Base-by-base conservation (phyloP, 345 rosid species). In the Eucalyptus erythrocorys region DNA sequence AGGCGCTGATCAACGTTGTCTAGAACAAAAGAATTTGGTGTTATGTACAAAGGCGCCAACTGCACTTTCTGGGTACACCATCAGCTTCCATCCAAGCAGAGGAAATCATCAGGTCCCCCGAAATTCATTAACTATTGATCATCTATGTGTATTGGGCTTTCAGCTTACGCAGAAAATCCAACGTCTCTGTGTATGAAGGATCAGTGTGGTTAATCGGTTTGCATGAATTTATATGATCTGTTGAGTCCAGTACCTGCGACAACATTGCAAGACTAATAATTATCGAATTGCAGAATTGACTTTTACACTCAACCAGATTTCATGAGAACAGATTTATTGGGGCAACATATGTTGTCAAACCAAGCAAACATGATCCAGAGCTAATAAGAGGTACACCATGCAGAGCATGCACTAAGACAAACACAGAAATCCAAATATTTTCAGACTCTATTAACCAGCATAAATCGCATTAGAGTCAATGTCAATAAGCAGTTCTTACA, bases 191-290 rank as follows among this genome's bases (percentile, higher is more conserved):
- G 86, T 98, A 95, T 2, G 99, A 98, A 86, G 97, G 99, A 92
- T 98, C 99, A 0, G 88, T 86, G 30, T 93, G 97, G 93, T 94
- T 95, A 42, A 97, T 90, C 32, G 99, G 99, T 92, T 97, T 97
- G 93, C 99, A 98, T 85, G 99, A 98, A 90, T 98, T 98, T 90
- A 98, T 97, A 89, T 98, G 99, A 92, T 98, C 99, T 87, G 99
- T 96, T 32, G 99, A 96, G 48, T 97, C 97, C 85, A 98, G 91
- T 27, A 98, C 99, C 99, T 98, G 97, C 90, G 90, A 88, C 92
- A 76, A 21, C 16, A 48, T 87, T 50, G 61, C 37, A 5, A n/a
- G 80, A 64, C 26, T 3, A 48, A 51, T 2, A 40, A 64, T 32
- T 53, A 66, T 37, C 16, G 13, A 76, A 42, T 24, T 40, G 84